Base-by-base conservation (phyloP, 1,284 basidiomycete species). In the Phellinidium pouzarii region DNA sequence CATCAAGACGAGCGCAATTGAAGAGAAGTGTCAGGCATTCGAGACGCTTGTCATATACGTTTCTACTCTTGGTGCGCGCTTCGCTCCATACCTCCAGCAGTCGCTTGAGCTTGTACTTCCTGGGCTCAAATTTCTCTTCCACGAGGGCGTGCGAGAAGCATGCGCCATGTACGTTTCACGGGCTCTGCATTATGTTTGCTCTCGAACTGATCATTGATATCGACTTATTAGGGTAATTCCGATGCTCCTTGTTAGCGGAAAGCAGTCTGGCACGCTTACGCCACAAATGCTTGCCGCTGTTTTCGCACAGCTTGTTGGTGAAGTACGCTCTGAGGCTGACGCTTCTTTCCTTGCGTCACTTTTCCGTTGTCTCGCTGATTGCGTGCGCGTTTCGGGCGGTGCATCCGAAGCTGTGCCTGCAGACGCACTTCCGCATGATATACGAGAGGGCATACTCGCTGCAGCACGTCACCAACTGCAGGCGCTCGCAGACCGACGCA, bases 1-100 rank as follows among this genome's bases (percentile, higher is more conserved):
- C 1, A 85, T 91, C 56, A 77, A 82, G 53, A 91, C 88, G 1
- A 82, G 86, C 0, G 82, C 82, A 2, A 81, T 92, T 58, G 88
- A 91, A 60, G 91, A 93, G 60, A 92, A 93, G 65, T 87, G 88
- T 52, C 84, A 89, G 60, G 89, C 90, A 2, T 91, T 91, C 59
- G 86, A 90, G 59, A 90, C 87, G 31, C 74, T 94, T 12, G 79
- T 91, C 3, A 84, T 88, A 17, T 89, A 91, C 62, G 85, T 81
- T 56, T 82, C 80, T 36, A 82, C 85, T 6, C 75, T 92, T 6
- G 77, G 79, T 0, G 71, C 75, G 1, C 73, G 75, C 2, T 91
- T 91, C 61, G 83, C 80, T 0, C 88, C 87, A 0, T 93, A 85
- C 61, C 70, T 92, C 1, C 64, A 76, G 7, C 81, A 83, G 61